These are phyloP conservation scores for Colletotrichum aenigma DNA, from an alignment of 2,329 filamentous ascomycete species.

Conservation along the genomic window DNA sequence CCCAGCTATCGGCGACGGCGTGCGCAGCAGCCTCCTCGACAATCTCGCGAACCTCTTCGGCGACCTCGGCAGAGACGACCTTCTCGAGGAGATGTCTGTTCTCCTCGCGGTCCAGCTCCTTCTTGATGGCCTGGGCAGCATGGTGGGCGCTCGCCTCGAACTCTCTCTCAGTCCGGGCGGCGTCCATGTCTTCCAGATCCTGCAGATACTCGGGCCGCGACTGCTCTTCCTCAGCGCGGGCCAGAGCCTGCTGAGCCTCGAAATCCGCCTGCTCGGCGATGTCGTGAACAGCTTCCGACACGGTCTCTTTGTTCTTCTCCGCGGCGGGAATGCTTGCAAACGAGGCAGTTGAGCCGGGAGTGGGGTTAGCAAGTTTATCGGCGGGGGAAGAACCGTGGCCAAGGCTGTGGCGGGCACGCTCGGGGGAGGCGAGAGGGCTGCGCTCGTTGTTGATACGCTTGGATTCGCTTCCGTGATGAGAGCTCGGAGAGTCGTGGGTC, in stretches of 20 bases:
- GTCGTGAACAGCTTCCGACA: slow-evolving; percentile 71
- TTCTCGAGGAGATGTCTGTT: slow-evolving; percentile 59
- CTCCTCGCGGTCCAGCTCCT: slow-evolving; percentile 59
- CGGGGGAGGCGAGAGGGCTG: slow-evolving; percentile 50
- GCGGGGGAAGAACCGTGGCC: slow-evolving; percentile 35
- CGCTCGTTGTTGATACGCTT: slow-evolving; percentile 44
- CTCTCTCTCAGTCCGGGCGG: slow-evolving; percentile 57
- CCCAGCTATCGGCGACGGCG: slow-evolving; percentile 84
- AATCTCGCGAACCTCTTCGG: slow-evolving; percentile 51
- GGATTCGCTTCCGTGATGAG: slow-evolving; percentile 43
- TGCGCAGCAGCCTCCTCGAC: slow-evolving; percentile 62
- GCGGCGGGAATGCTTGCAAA: slow-evolving; percentile 20
- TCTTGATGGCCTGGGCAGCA: slow-evolving; percentile 53
- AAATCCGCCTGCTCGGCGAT: slow-evolving; percentile 59
- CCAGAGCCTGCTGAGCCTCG: slow-evolving; percentile 69
- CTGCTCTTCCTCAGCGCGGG: slow-evolving; percentile 64
- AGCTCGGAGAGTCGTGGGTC: slow-evolving; percentile 38
- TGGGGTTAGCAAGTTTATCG: slow-evolving; percentile 20
- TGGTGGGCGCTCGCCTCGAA: slow-evolving; percentile 54
- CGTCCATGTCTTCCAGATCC: slow-evolving; percentile 53
- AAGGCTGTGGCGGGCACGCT: slow-evolving; percentile 40
- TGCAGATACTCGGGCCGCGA: slow-evolving; percentile 58
- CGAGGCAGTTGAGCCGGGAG: slow-evolving; percentile 21
- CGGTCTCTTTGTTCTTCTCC: slow-evolving; percentile 62
- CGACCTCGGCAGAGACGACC: slow-evolving; percentile 53